A percentile compares a stretch with the other conserved stretches of the same genome.
phyloP scores from a whole-genome alignment of 306 rosid genomes.

The Rosa persica region DNA sequence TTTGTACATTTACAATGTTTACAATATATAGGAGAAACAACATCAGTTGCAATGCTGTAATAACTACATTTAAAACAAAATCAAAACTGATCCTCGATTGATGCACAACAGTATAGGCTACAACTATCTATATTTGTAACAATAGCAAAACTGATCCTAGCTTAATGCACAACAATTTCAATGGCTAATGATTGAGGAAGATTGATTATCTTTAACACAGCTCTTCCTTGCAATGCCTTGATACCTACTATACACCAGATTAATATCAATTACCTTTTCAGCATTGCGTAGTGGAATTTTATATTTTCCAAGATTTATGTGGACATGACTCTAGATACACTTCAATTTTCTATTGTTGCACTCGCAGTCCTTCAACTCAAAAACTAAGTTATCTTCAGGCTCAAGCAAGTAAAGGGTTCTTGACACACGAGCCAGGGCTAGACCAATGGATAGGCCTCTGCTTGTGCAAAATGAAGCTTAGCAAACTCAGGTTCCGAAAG shows the following conservation, averaged over 20 bases:
- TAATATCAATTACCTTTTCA: neutral
- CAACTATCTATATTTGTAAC: no score
- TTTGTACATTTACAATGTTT: no score
- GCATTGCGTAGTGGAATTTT: constrained; percentile 34
- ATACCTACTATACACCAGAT: neutral
- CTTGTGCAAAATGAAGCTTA: constrained; percentile 10
- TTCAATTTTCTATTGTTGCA: neutral
- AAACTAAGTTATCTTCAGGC: constrained; percentile 1
- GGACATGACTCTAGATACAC: neutral
- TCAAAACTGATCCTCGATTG: no score
- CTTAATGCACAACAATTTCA: no score
- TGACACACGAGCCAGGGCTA: neutral
- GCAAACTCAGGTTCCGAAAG: constrained; percentile 33
- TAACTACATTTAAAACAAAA: no score
- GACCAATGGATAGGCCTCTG: neutral
- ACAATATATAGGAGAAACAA: no score
- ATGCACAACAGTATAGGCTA: no score
- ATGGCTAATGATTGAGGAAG: no score
- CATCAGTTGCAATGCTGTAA: no score
- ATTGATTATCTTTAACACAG: no score
- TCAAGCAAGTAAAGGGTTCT: constrained; percentile 23
- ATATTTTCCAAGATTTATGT: constrained; percentile 12
- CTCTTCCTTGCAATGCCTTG: neutral
- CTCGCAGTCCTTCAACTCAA: neutral
- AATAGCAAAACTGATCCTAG: no score